Evolutionary conservation across 2,329 filamentous ascomycete genomes (phyloP).

Genomic region (Aspergillus piperis): DNA sequence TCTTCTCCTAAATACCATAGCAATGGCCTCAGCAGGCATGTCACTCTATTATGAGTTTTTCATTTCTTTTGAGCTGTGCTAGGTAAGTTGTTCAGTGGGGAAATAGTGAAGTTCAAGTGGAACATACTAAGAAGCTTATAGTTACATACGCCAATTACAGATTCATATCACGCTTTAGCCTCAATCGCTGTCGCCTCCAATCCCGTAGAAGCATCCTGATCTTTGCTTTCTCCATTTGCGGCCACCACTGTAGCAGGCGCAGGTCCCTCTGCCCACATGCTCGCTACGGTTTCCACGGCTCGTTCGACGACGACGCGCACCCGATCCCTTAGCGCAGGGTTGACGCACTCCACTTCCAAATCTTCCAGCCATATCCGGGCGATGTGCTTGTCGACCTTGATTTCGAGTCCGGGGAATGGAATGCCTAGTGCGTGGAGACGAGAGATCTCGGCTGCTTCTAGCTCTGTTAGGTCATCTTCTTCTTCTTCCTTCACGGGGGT

Average conservation of each 20-base stretch:
- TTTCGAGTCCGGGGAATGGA: conserved; percentile 83
- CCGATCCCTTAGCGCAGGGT: conserved; percentile 76
- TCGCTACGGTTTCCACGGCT: conserved; percentile 82
- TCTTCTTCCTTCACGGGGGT: conserved; percentile 30
- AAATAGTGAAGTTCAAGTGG: background rate
- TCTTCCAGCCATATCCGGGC: conserved; percentile 92
- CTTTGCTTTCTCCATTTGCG: conserved; percentile 27
- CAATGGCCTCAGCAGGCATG: too few species aligned
- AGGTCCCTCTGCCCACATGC: conserved; percentile 54
- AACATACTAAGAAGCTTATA: background rate
- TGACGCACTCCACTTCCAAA: conserved; percentile 82
- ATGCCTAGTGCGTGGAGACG: conserved; percentile 82
- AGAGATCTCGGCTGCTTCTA: conserved; percentile 69
- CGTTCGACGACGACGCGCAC: conserved; percentile 88
- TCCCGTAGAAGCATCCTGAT: conserved; percentile 12
- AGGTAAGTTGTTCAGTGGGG: too few species aligned
- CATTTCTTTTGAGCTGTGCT: too few species aligned
- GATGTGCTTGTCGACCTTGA: conserved; percentile 82
- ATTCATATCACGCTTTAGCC: conserved; percentile 13
- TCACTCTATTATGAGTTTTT: too few species aligned
- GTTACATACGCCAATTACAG: background rate
- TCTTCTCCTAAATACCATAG: too few species aligned
- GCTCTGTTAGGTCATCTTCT: conserved; percentile 53
- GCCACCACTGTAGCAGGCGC: conserved; percentile 19
- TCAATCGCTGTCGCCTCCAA: conserved; percentile 28